Evolutionary conservation across 129 eudicot genomes (phyloP).

Genomic region (Artemisia tridentata): DNA sequence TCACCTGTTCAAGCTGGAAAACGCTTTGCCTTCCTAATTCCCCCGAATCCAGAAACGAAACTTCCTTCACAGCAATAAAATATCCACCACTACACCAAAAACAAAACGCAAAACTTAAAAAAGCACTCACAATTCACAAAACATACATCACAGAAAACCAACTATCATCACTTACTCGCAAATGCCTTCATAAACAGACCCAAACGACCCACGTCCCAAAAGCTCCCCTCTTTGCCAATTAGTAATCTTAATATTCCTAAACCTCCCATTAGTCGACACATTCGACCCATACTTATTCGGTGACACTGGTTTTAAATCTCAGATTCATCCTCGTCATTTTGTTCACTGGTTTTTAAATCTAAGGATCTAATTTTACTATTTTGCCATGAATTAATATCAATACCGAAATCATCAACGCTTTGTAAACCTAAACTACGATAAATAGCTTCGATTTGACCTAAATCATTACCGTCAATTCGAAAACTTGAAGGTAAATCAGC

Average conservation of each 20-base stretch:
- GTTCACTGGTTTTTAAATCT: too few species aligned
- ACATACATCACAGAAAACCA: neutral
- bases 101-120: neutral
- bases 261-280: constrained; percentile 66
- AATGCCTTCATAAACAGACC: constrained; percentile 92
- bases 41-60: constrained; percentile 89
- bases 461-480: constrained; percentile 47
- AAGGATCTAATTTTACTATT: constrained; percentile 36
- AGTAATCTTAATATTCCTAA: constrained; percentile 40
- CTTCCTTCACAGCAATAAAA: constrained; percentile 95
- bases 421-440: constrained; percentile 49
- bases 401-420: constrained; percentile 63
- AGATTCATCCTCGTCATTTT: too few species aligned
- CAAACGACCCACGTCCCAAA: constrained; percentile 90
- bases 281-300: constrained; percentile 46
- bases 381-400: constrained; percentile 46
- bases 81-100: constrained; percentile 67
- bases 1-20: constrained; percentile 77
- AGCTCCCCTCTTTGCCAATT: constrained; percentile 78
- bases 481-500: constrained; percentile 46
- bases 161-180: constrained; percentile 52
- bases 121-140: neutral
- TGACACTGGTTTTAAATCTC: constrained; percentile 37
- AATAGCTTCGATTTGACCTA: constrained; percentile 41
- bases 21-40: constrained; percentile 75